Conservation (phyloP, 345 rosid species). For the Erysimum cheiranthoides region DNA sequence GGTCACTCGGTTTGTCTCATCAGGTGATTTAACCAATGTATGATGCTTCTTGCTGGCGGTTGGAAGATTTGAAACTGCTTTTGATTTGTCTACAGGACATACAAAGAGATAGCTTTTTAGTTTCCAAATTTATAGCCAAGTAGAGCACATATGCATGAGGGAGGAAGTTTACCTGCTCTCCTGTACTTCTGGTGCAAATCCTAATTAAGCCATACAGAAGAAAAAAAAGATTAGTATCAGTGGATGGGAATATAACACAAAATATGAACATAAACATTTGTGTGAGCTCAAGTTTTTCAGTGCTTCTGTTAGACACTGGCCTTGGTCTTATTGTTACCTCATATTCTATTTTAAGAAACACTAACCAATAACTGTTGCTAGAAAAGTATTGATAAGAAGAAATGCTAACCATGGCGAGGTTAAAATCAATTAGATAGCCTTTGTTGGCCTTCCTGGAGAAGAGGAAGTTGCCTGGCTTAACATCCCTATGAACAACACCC, state of each 20-base stretch:
- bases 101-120: constrained; percentile 32
- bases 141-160: constrained; percentile 14
- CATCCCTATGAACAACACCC: constrained; percentile 96
- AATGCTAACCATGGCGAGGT: constrained; percentile 87
- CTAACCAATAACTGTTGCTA: neutral
- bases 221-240: constrained; percentile 6
- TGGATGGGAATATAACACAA: constrained; percentile 13
- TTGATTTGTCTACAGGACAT: constrained; percentile 63
- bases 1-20: constrained; percentile 44
- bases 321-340: neutral
- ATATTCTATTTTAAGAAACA: constrained; percentile 25
- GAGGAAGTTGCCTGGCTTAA: constrained; percentile 97
- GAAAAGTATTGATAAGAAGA: constrained; percentile 19
- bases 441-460: constrained; percentile 74
- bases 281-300: constrained; percentile 20
- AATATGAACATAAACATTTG: constrained; percentile 17
- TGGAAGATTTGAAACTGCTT: constrained; percentile 49
- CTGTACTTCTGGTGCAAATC: constrained; percentile 79
- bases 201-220: constrained; percentile 48
- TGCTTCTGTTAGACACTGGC: constrained; percentile 28
- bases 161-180: constrained; percentile 56
- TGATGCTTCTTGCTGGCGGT: constrained; percentile 53
- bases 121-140: constrained; percentile 26
- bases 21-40: constrained; percentile 46
- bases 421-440: constrained; percentile 95